phyloP scores from a whole-genome alignment of 306 rosid genomes.

The Rosa persica region DNA sequence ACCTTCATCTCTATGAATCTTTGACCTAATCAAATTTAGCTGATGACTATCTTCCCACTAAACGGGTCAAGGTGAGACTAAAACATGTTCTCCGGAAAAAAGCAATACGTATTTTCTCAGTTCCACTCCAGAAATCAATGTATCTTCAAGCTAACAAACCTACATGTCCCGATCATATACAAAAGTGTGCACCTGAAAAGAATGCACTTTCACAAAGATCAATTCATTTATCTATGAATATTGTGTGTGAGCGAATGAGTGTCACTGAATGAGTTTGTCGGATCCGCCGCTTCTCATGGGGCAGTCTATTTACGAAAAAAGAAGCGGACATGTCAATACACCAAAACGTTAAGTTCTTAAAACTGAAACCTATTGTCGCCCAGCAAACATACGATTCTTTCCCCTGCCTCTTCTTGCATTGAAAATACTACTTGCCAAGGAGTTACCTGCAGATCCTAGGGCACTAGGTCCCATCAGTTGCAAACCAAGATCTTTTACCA shows the following conservation, averaged over 20 bases:
- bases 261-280: too few relatives aligned
- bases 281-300: too few relatives aligned
- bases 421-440: constrained; percentile 48
- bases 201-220: too few relatives aligned
- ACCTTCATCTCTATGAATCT: background rate
- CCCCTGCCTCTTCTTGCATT: constrained; percentile 62
- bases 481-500: constrained; percentile 58
- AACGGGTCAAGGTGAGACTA: constrained; percentile 16
- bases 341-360: constrained; percentile 11
- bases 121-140: constrained; percentile 16
- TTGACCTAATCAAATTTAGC: constrained; percentile 28
- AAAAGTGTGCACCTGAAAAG: constrained; percentile 18
- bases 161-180: constrained; percentile 25
- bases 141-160: constrained; percentile 30
- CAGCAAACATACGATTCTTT: constrained; percentile 42
- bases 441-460: constrained; percentile 33
- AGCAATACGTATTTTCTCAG: constrained; percentile 16
- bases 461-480: constrained; percentile 73
- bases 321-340: too few relatives aligned
- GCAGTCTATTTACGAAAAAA: too few relatives aligned
- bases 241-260: too few relatives aligned
- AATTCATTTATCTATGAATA: too few relatives aligned
- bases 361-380: constrained; percentile 24
- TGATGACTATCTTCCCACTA: constrained; percentile 22
- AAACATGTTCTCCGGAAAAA: constrained; percentile 14